Evolutionary conservation across 2,329 filamentous ascomycete genomes (phyloP).

Genomic region (Scortechinia acanthostroma): DNA sequence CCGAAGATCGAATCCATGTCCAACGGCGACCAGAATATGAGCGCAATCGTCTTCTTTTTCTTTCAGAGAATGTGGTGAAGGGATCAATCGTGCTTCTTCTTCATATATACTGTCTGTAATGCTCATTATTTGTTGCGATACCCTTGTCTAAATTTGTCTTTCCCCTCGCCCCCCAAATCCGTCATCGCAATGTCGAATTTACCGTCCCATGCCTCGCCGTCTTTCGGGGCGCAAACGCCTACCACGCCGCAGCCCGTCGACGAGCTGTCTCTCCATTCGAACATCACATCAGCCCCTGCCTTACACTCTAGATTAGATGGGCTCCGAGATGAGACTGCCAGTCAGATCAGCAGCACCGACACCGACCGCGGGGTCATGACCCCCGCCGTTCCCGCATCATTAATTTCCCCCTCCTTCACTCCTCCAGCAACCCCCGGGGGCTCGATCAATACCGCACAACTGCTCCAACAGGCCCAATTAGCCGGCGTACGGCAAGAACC

Average conservation of each 20-base stretch:
- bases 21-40: no score
- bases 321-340: background rate
- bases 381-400: background rate
- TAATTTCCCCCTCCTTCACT: slow-evolving; percentile 42
- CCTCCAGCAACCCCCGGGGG: slow-evolving; percentile 32
- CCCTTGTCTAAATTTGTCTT: no score
- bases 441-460: slow-evolving; percentile 13
- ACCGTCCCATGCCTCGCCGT: background rate
- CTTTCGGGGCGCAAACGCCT: background rate
- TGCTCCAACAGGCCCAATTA: slow-evolving; percentile 10
- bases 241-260: background rate
- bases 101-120: no score
- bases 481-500: slow-evolving; percentile 12
- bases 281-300: background rate
- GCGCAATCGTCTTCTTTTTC: no score
- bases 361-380: background rate
- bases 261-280: background rate
- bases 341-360: background rate
- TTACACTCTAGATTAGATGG: background rate
- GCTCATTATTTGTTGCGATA: no score
- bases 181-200: background rate
- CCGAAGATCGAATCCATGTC: no score
- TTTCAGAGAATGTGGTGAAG: no score
- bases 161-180: no score
- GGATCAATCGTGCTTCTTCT: no score